Evolutionary conservation across 768 basidiomycete genomes (phyloP).

Genomic region (Strobilomyces dryophilus): DNA sequence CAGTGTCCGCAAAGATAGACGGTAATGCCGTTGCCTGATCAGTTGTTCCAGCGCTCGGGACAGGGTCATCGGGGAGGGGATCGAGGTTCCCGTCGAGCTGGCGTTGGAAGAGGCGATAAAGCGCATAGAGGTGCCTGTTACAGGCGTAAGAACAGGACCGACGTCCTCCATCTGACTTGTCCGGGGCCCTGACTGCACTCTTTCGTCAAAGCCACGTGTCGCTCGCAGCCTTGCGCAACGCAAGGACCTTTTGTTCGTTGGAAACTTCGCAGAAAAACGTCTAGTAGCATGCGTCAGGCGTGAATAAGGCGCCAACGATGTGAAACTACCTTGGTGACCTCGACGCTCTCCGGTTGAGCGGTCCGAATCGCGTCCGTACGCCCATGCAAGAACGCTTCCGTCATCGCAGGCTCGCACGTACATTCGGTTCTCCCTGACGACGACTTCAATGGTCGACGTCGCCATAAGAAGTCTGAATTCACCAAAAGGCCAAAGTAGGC

Average conservation of each 20-base stretch:
- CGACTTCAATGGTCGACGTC: background rate
- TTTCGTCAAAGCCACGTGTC: constrained; percentile 79
- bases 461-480: constrained; percentile 8
- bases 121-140: constrained; percentile 79
- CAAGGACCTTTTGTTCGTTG: constrained; percentile 62
- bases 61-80: constrained; percentile 34
- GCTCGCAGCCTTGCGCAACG: constrained; percentile 82
- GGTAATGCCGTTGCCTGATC: constrained; percentile 33
- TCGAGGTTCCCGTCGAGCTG: constrained; percentile 51
- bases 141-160: constrained; percentile 1
- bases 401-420: constrained; percentile 98
- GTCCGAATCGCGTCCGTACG: constrained; percentile 93
- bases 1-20: constrained; percentile 83
- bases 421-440: constrained; percentile 73
- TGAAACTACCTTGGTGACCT: constrained; percentile 68
- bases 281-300: constrained; percentile 35
- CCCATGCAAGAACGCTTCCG: constrained; percentile 91
- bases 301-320: background rate
- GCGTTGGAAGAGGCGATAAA: constrained; percentile 91
- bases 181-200: constrained; percentile 89
- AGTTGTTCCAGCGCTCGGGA: constrained; percentile 17
- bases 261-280: constrained; percentile 82
- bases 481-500: constrained; percentile 91
- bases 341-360: constrained; percentile 81
- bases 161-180: constrained; percentile 43